Evolutionary conservation across 306 rosid genomes (phyloP).

Genomic region (Fagus crenata): DNA sequence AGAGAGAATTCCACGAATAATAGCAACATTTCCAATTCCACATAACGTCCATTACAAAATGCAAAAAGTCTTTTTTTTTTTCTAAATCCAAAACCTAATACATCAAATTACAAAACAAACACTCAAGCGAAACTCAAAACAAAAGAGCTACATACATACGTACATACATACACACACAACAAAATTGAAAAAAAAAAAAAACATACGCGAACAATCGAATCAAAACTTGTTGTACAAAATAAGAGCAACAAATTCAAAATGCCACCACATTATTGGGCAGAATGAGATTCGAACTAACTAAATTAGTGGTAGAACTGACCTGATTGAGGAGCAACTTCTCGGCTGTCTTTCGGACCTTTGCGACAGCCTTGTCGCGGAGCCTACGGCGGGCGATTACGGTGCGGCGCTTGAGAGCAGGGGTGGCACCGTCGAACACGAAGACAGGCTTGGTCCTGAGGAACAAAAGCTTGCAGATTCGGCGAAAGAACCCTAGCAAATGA

Average conservation of each 20-base stretch:
- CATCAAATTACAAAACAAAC: background rate
- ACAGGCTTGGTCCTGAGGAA: slow-evolving; percentile 84
- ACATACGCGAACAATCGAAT: too few species aligned
- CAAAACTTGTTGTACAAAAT: too few species aligned
- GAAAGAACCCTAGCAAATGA: slow-evolving; percentile 89
- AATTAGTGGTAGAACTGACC: slow-evolving; percentile 33
- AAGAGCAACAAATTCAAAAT: too few species aligned
- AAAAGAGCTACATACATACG: background rate
- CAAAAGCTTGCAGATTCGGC: slow-evolving; percentile 88
- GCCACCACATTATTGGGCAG: too few species aligned
- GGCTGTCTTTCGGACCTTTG: slow-evolving; percentile 92
- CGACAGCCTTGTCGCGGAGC: slow-evolving; percentile 79
- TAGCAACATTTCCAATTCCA: background rate
- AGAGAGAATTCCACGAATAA: too few species aligned
- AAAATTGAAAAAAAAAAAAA: background rate
- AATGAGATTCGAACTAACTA: too few species aligned
- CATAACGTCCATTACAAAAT: background rate
- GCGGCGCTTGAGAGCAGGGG: slow-evolving; percentile 88
- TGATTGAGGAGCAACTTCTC: slow-evolving; percentile 96
- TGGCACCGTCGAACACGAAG: slow-evolving; percentile 87
- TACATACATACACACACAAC: background rate
- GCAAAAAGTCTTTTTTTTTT: background rate
- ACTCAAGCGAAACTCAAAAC: too few species aligned
- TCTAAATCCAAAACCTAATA: background rate
- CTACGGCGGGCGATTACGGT: slow-evolving; percentile 87